Base-by-base conservation (phyloP, 257 asterid species). In the Solanum dulcamara region DNA sequence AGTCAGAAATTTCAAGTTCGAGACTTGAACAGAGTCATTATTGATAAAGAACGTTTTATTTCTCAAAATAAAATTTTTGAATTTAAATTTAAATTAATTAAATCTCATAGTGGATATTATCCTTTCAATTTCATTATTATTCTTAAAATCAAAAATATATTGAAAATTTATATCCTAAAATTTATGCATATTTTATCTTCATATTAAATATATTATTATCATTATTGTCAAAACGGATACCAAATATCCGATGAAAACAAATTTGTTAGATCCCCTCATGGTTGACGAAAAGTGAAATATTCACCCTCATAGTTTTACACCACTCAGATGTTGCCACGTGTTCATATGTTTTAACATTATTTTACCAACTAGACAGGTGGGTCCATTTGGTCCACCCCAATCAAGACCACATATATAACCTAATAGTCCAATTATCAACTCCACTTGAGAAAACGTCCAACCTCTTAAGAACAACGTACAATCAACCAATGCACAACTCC, bases 321-420 rank as follows among this genome's bases (percentile, higher is more conserved):
- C 85, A 83, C 80, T 67, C 32, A 51, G 5, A 4, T 1, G 0
- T 1, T 13, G 51, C 62, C 88, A 82, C 89, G 33, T 81, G 15
- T 22, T 7, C 46, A 20, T 8, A 17, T 46, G 83, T 77, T 77
- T 77, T 28, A 46, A 28, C 18, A 28, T 48, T 46, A 17, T 46
- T 77, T 77, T 46, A 46, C 17, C 66, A 66, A n/a, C 15, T 67
- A 35, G 93, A 91, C 95, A 95, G 28, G 83, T 90, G 92, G 98
- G 94, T 37, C 94, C 97, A 82, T 11, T 2, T n/a, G 90, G 97
- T 90, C 93, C 88, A 80, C 91, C 77, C 48, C 67, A 81, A 68
- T 86, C 89, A 64, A 88, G 89, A 91, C 93, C 88, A 74, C 85
- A 22, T 38, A 55, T 40, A 26, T 14, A 59, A 38, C 59, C 42